Evolutionary conservation across 2,329 filamentous ascomycete species (phyloP), one percentile per base, ranked within the genome.

Genomic region (Thelonectria discophora): DNA sequence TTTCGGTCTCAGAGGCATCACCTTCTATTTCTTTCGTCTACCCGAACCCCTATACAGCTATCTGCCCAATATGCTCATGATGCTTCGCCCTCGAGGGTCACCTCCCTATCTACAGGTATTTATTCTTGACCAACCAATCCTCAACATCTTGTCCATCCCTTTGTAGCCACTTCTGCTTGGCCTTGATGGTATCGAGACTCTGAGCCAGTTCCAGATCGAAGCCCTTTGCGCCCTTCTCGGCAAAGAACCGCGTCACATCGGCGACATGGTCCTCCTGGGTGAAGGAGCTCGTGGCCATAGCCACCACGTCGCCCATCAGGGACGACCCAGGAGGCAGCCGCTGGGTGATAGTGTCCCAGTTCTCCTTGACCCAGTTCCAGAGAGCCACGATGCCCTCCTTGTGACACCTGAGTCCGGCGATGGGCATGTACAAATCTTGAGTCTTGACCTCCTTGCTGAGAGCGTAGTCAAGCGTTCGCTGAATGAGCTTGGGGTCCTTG

Each of bases 201-300:
- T 98, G 94, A n/a, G 93, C 92, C 60, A 98, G 82, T 50, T 91
- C 89, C 75, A 94, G 89, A 73, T 97, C 92, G 73, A 93, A 98
- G 45, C 93, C 86, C 77, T 84, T 97, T 63, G 90, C 96, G 75
- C 91, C 92, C 82, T 92, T 93, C 66, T 85, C 81, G 34, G 82
- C 83, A 75, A 97, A 98, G 85, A 97, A 98, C 5, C 82, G 81
- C 76, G 94, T 84, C 21, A 97, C 88, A 63, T 89, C 85, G 65
- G 88, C 84, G 60, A 94, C 82, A 78, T 97, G 93, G 70, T 90
- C 87, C 64, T 88, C 81, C 63, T 85, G 89, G 18, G 91, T 92
- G 79, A 97, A 96, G 74, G 90, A 89, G 43, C 88, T 88, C 2
- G 92, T 94, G 71, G 89, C 90, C 70, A 97, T 91, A 60, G 88